Percentiles rank a stretch among this genome's conserved stretches.
These are phyloP conservation scores for Cladosporium sp. DNA, from an alignment of 2,329 filamentous ascomycete species.

Conservation along the genomic window DNA sequence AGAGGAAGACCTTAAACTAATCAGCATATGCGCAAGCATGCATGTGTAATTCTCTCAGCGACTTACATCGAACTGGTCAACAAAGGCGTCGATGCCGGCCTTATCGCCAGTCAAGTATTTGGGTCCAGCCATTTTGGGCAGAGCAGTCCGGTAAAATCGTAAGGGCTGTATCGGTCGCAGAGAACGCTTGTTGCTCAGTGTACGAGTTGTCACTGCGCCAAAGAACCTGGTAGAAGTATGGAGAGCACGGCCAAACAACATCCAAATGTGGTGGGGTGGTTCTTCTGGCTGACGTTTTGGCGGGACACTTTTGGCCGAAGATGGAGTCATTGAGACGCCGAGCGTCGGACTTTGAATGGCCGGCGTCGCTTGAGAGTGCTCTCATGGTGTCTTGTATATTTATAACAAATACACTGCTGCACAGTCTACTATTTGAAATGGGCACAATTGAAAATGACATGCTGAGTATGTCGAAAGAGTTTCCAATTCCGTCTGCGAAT, in stretches of 20 bases:
- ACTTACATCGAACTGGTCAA: conserved; percentile 84
- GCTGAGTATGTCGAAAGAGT: neutral
- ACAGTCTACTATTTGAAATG: neutral
- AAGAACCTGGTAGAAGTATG: neutral
- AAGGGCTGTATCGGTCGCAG: neutral
- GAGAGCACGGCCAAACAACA: conserved; percentile 7
- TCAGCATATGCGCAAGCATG: conserved; percentile 14
- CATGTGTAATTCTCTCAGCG: neutral
- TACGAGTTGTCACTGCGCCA: neutral
- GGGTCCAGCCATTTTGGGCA: neutral
- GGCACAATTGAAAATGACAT: neutral
- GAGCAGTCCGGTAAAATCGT: neutral
- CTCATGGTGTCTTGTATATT: neutral
- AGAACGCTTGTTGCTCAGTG: neutral
- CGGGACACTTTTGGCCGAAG: conserved; percentile 6
- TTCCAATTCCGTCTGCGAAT: neutral
- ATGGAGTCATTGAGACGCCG: conserved; percentile 10
- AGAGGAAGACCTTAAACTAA: conserved; percentile 73
- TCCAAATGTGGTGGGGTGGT: neutral
- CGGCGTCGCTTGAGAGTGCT: neutral
- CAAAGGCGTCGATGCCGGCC: conserved; percentile 74
- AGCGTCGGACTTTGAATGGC: neutral
- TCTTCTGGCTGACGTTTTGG: conserved; percentile 3
- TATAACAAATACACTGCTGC: neutral
- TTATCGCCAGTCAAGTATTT: conserved; percentile 76